These are phyloP conservation scores for Mycotypha africana DNA, from an alignment of 371 early-diverging fungal genomes.

Conservation along the genomic window DNA sequence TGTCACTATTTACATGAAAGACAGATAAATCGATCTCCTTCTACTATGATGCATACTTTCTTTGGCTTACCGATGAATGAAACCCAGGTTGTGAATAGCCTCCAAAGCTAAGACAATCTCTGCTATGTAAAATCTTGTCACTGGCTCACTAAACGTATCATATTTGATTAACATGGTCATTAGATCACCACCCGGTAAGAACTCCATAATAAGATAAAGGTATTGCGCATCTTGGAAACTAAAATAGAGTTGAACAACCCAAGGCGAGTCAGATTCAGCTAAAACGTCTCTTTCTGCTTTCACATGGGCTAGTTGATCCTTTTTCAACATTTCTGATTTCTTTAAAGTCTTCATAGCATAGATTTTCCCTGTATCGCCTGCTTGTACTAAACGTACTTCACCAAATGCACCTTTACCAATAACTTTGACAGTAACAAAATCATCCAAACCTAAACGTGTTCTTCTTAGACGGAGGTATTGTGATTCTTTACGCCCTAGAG, in stretches of 20 bases:
- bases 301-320: constrained; percentile 96
- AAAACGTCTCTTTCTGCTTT: constrained; percentile 96
- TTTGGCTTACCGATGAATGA: constrained; percentile 85
- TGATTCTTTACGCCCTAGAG: constrained; percentile 87
- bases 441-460: constrained; percentile 87
- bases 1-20: too few species aligned
- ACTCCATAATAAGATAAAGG: constrained; percentile 98
- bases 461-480: constrained; percentile 90
- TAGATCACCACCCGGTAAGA: constrained; percentile 95
- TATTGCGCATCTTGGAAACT: constrained; percentile 93
- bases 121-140: constrained; percentile 97
- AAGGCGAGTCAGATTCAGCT: constrained; percentile 94
- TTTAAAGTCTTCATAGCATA: constrained; percentile 97
- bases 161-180: constrained; percentile 98
- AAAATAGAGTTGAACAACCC: constrained; percentile 97
- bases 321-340: constrained; percentile 96
- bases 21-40: too few species aligned
- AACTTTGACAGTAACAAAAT: constrained; percentile 96
- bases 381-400: constrained; percentile 94
- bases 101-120: constrained; percentile 95
- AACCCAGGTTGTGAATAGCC: constrained; percentile 93
- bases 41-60: too few species aligned
- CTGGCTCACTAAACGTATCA: constrained; percentile 93
- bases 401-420: constrained; percentile 99
- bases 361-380: constrained; percentile 93